phyloP scores from a whole-genome alignment of 768 basidiomycete species.

The Tricholoma saponaceum region DNA sequence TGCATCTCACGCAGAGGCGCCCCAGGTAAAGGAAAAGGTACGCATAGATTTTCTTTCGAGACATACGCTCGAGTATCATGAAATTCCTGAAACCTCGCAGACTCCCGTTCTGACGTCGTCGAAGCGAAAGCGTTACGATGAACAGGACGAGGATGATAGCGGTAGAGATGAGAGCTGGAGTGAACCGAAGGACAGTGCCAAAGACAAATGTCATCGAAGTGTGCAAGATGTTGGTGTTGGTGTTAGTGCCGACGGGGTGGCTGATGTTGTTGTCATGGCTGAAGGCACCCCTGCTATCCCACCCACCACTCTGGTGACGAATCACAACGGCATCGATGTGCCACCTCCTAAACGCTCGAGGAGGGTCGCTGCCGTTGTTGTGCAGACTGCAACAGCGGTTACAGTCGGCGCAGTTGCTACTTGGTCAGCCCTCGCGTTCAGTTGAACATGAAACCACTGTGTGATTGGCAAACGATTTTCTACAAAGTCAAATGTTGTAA shows the following conservation, averaged over 20 bases:
- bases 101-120: constrained; percentile 33
- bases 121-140: constrained; percentile 62
- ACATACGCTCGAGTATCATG: constrained; percentile 13
- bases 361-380: constrained; percentile 38
- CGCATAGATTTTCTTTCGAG: neutral
- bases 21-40: constrained; percentile 22
- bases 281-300: constrained; percentile 1
- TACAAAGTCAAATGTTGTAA: neutral
- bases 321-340: constrained; percentile 20
- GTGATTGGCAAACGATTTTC: neutral
- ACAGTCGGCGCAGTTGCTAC: constrained; percentile 66
- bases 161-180: constrained; percentile 28
- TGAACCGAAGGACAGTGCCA: constrained; percentile 19
- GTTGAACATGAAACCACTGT: constrained; percentile 24
- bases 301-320: constrained; percentile 4
- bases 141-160: constrained; percentile 27
- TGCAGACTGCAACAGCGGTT: constrained; percentile 58
- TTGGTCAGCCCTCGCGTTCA: constrained; percentile 72
- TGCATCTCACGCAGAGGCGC: constrained; percentile 23
- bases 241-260: constrained; percentile 13
- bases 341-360: constrained; percentile 43
- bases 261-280: constrained; percentile 13
- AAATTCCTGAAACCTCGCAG: constrained; percentile 21
- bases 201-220: neutral
- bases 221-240: constrained; percentile 10